These are phyloP conservation scores for Moesziomyces sp. DNA, from an alignment of 1,284 basidiomycete species.

Conservation along the genomic window DNA sequence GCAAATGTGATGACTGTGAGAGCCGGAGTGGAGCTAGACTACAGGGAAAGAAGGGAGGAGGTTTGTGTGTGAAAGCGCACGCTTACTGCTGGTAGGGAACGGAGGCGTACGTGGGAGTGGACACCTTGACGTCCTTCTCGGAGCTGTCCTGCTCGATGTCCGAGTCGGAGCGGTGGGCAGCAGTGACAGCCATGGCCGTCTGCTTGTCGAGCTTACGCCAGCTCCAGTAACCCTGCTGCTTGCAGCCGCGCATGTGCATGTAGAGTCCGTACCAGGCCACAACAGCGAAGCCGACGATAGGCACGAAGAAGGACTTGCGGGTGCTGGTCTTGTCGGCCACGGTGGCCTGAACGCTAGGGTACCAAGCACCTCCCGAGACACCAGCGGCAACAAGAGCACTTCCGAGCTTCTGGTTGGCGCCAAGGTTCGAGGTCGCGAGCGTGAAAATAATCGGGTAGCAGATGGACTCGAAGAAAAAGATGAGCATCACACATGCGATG, in stretches of 20 bases:
- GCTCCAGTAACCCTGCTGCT: conserved; percentile 24
- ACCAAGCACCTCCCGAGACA: conserved; percentile 81
- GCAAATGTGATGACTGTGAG: too few relatives aligned
- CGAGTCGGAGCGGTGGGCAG: not conserved
- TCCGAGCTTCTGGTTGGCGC: conserved; percentile 44
- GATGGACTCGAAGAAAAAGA: conserved; percentile 80
- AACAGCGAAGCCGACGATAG: conserved; percentile 34
- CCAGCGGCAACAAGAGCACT: conserved; percentile 65
- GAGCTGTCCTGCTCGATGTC: conserved; percentile 26
- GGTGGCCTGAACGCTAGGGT: conserved; percentile 77
- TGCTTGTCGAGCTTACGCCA: conserved; percentile 42
- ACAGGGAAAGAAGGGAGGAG: too few relatives aligned
- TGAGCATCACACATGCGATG: conserved; percentile 75
- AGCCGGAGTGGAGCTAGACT: too few relatives aligned
- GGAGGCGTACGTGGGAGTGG: conserved; percentile 14
- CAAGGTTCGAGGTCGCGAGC: conserved; percentile 73
- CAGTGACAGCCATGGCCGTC: conserved; percentile 20
- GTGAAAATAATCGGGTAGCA: conserved; percentile 73
- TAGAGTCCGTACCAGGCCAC: conserved; percentile 39
- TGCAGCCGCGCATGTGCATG: conserved; percentile 39
- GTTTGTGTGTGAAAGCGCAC: not conserved
- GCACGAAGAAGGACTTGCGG: conserved; percentile 31
- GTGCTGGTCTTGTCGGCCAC: conserved; percentile 72
- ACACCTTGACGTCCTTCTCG: conserved; percentile 33
- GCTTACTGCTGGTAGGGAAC: conserved; percentile 24